Base-by-base conservation (phyloP, 2,329 filamentous ascomycete species). In the Phaeosphaeriaceae sp. region DNA sequence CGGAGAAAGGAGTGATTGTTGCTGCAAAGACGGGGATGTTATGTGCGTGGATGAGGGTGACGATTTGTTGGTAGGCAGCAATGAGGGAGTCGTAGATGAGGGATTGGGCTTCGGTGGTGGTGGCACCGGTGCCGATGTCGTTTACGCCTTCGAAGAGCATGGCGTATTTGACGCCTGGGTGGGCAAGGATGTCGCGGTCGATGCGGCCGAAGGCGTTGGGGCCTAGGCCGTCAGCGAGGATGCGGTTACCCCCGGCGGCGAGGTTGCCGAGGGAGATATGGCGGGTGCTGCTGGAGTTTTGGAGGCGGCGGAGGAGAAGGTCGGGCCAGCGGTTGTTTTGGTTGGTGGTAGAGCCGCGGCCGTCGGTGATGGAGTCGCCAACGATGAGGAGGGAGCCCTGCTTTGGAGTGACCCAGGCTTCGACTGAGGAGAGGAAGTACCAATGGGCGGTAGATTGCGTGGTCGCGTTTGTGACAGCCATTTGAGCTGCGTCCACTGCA, bases 91-190 rank as follows among this genome's bases (percentile, higher is more conserved):
- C 78, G 8, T 78, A 81, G 7, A 85, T 74, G 3, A 67, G 63
- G 2, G 58, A 55, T 56, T 86, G 84, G 0, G 76, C 70, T 0
- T 64, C 69, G 0, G 66, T 42, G 18, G 80, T 79, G 0, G 79
- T 61, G 2, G 73, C 71, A 0, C 77, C 80, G 2, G 71, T 74
- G 2, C 86, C 86, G 46, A 89, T 87, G 60, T 89, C 86, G 17
- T 67, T 67, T 26, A 88, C 84, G n/a, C 86, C 86, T 67, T 87
- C 83, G 64, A 87, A 89, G 34, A 88, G 77, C 73, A 89, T 79
- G n/a, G 81, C 81, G 60, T 85, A 87, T 57, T 77, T 77, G 1
- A 85, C 80, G 4, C 82, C 82, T 0, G 81, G 76, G 15, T 84
- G 81, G 0, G 80, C 68, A 2, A 89, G 76, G 2, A 86, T 81